Evolutionary conservation across 2,329 filamentous ascomycete genomes (phyloP).

Genomic region (Nigrograna mackinnonii): DNA sequence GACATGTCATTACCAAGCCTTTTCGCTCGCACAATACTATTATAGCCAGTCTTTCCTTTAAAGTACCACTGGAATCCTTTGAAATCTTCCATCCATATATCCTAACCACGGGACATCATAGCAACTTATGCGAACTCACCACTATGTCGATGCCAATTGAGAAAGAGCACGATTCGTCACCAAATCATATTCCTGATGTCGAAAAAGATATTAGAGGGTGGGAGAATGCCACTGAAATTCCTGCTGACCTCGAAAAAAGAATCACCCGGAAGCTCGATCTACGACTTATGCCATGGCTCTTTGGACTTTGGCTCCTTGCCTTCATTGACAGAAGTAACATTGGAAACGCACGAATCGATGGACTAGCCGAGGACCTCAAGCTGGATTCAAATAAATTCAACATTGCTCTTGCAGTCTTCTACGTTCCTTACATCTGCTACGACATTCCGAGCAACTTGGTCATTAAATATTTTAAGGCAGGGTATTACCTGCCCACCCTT

Average conservation of each 20-base stretch:
- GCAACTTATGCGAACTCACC: too few species aligned
- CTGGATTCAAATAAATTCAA: constrained; percentile 48
- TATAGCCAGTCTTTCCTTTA: too few species aligned
- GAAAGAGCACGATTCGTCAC: constrained; percentile 2
- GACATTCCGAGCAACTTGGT: constrained; percentile 47
- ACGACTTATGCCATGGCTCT: constrained; percentile 51
- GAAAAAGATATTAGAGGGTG: constrained; percentile 15
- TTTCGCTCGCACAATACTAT: too few species aligned
- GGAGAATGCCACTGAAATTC: constrained; percentile 4
- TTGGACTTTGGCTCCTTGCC: constrained; percentile 50
- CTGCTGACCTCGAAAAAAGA: constrained; percentile 25
- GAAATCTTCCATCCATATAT: too few species aligned
- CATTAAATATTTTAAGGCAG: constrained; percentile 44
- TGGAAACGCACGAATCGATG: constrained; percentile 49
- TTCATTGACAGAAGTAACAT: constrained; percentile 51
- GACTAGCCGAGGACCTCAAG: constrained; percentile 42
- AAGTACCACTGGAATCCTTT: too few species aligned
- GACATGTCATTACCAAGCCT: too few species aligned
- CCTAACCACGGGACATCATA: too few species aligned
- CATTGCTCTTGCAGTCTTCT: constrained; percentile 48
- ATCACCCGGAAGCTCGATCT: constrained; percentile 48
- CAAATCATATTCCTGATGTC: constrained; percentile 6
- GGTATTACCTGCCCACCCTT: constrained; percentile 44
- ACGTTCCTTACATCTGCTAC: constrained; percentile 47
- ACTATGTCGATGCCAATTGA: background rate